Percentiles rank a stretch among this genome's conserved stretches.
These are phyloP conservation scores for Trichophyton simii DNA, from an alignment of 2,329 filamentous ascomycete species.

Conservation along the genomic window DNA sequence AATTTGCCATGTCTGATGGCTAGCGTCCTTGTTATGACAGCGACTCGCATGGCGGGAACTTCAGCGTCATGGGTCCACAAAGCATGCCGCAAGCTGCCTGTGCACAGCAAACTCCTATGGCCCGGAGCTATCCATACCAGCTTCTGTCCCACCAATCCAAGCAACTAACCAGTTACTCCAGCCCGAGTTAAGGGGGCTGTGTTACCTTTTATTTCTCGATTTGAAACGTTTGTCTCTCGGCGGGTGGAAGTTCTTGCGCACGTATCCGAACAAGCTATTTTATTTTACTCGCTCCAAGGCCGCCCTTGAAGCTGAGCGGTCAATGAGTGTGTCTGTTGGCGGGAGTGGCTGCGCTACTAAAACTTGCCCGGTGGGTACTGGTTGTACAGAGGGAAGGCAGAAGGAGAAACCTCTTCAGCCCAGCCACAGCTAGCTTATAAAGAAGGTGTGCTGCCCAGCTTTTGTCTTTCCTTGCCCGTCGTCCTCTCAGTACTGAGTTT, in stretches of 20 bases:
- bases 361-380: neutral
- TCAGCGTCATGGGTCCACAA: neutral
- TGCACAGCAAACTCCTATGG: neutral
- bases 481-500: neutral
- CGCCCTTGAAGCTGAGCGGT: neutral
- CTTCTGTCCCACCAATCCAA: neutral
- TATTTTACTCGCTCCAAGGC: neutral
- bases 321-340: neutral
- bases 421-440: neutral
- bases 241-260: neutral
- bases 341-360: neutral
- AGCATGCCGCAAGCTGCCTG: neutral
- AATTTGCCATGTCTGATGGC: neutral
- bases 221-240: neutral
- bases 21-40: neutral
- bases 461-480: neutral
- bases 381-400: neutral
- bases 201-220: neutral
- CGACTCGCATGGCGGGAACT: too few species aligned
- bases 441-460: neutral
- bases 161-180: neutral
- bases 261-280: neutral
- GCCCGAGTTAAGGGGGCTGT: neutral
- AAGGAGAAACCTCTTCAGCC: neutral
- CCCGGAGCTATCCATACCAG: neutral